Evolutionary conservation across 805 yeast species (phyloP).

Genomic region (Hanseniaspora thailandica): DNA sequence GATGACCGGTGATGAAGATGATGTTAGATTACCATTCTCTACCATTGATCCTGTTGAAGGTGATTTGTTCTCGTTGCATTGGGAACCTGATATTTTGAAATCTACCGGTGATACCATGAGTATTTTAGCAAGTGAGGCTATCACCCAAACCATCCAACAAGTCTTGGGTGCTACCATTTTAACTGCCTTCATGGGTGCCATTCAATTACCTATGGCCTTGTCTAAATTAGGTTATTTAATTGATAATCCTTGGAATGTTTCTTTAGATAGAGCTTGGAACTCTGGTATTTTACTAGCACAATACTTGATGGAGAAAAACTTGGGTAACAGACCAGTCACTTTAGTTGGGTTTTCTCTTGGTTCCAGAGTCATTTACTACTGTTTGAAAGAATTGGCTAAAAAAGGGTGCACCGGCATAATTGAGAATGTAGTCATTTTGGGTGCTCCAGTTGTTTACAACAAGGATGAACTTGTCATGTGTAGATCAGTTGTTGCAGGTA

Average conservation of each 20-base stretch:
- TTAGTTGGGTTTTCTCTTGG: conserved; percentile 90
- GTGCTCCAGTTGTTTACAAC: conserved; percentile 75
- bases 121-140: conserved; percentile 84
- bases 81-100: conserved; percentile 97
- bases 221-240: conserved; percentile 78
- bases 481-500: conserved; percentile 77
- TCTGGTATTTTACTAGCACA: conserved; percentile 89
- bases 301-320: conserved; percentile 69
- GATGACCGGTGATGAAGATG: conserved; percentile 94
- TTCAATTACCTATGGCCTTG: conserved; percentile 84
- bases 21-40: conserved; percentile 87
- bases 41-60: conserved; percentile 98
- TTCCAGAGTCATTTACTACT: conserved; percentile 81
- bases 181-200: conserved; percentile 81
- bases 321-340: conserved; percentile 87
- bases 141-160: conserved; percentile 89
- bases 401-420: conserved; percentile 78
- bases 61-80: conserved; percentile 74
- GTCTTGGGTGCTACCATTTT: conserved; percentile 83
- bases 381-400: conserved; percentile 73
- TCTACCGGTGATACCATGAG: conserved; percentile 94
- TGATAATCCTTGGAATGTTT: conserved; percentile 97
- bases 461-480: conserved; percentile 67
- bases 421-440: conserved; percentile 78
- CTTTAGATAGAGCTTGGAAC: conserved; percentile 92